phyloP scores from a whole-genome alignment of 1,284 basidiomycete species.

The Sphaerobolus stellatus region DNA sequence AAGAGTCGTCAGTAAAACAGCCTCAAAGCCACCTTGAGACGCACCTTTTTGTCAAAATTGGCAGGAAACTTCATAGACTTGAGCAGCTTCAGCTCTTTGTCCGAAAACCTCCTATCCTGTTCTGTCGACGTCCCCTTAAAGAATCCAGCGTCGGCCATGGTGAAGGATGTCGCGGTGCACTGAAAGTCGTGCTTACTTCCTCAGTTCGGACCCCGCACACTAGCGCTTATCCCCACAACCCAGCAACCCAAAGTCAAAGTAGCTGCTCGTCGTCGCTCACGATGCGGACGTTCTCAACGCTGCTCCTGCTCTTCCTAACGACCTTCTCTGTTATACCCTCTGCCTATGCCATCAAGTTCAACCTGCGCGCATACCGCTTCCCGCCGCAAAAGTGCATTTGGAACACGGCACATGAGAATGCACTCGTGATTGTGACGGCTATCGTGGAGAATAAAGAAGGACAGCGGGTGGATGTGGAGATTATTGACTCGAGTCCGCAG shows the following conservation, averaged over 20 bases:
- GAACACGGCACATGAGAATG: constrained; percentile 85
- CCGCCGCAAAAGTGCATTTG: constrained; percentile 85
- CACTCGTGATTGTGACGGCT: constrained; percentile 92
- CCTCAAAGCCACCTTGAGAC: constrained; percentile 1
- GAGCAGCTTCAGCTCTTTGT: constrained; percentile 91
- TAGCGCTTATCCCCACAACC: too few relatives aligned
- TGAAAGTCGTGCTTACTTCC: neutral
- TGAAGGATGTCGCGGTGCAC: neutral
- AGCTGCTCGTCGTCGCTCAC: too few relatives aligned
- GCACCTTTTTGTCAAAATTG: constrained; percentile 85
- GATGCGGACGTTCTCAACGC: too few relatives aligned
- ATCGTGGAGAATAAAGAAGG: constrained; percentile 74
- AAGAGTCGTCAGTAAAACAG: neutral
- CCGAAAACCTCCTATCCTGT: constrained; percentile 87
- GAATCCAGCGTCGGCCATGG: constrained; percentile 53
- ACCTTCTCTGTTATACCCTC: constrained; percentile 6
- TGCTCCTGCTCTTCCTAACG: constrained; percentile 1
- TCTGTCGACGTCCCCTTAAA: constrained; percentile 86
- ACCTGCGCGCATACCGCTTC: constrained; percentile 64
- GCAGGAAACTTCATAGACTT: constrained; percentile 89
- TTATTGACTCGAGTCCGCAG: constrained; percentile 85
- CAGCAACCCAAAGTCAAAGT: too few relatives aligned
- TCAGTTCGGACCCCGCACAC: too few relatives aligned
- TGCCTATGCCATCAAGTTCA: constrained; percentile 76
- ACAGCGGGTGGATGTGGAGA: constrained; percentile 90